Evolutionary conservation across 2,329 filamentous ascomycete genomes (phyloP).

Genomic region (Dothideomycetidae sp.): DNA sequence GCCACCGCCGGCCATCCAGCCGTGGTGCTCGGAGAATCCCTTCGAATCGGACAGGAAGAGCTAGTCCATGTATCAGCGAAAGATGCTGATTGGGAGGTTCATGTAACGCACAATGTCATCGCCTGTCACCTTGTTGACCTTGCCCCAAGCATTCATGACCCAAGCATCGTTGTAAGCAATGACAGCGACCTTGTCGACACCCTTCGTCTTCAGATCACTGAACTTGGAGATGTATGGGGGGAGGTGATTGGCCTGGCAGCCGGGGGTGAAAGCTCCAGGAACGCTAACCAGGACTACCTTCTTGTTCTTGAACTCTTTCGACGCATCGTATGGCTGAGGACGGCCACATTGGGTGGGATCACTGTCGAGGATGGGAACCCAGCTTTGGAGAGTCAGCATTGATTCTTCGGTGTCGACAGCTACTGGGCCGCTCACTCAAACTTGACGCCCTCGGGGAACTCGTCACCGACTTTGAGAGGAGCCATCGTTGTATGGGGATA

Average conservation of each 20-base stretch:
- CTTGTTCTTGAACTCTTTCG: slow-evolving; percentile 58
- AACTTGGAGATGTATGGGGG: slow-evolving; percentile 65
- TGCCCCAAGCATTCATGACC: slow-evolving; percentile 61
- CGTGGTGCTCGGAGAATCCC: slow-evolving; percentile 52
- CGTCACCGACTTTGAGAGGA: slow-evolving; percentile 64
- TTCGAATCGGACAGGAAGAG: slow-evolving; percentile 65
- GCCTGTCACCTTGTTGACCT: slow-evolving; percentile 62
- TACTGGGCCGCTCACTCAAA: slow-evolving; percentile 48
- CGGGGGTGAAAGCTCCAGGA: slow-evolving; percentile 71
- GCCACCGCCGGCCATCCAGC: slow-evolving; percentile 55
- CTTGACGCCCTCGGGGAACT: slow-evolving; percentile 64
- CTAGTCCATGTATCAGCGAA: slow-evolving; percentile 21
- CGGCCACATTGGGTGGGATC: slow-evolving; percentile 63
- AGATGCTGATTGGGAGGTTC: too few species aligned
- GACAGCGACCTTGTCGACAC: slow-evolving; percentile 67
- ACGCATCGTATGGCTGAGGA: slow-evolving; percentile 64
- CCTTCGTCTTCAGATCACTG: slow-evolving; percentile 59
- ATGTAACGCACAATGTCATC: slow-evolving; percentile 46
- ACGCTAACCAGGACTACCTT: slow-evolving; percentile 57
- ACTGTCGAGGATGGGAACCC: slow-evolving; percentile 63
- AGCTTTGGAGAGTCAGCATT: slow-evolving; percentile 33
- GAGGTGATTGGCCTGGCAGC: slow-evolving; percentile 69
- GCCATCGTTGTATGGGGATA: slow-evolving; percentile 30
- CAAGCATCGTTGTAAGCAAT: slow-evolving; percentile 75
- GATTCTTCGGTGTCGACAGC: slow-evolving; percentile 1